Conservation (phyloP, 2,329 filamentous ascomycete genomes). For the Colletotrichum noveboracense region DNA sequence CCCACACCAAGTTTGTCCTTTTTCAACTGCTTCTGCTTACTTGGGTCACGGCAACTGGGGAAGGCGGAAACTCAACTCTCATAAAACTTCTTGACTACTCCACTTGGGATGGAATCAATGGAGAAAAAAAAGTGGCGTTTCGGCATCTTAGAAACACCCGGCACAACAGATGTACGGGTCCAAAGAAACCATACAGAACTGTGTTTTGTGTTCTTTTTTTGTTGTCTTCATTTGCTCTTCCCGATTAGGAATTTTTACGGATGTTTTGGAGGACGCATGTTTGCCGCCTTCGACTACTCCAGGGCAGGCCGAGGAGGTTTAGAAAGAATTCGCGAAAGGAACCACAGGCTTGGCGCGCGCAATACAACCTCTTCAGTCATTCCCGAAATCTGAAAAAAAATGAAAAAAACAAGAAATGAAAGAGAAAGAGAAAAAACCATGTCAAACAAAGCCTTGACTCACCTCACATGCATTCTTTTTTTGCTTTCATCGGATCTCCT, state of each 20-base stretch:
- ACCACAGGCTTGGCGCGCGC: background rate
- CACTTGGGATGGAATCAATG: background rate
- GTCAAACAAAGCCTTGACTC: slow-evolving; percentile 8
- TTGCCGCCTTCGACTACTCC: slow-evolving; percentile 10
- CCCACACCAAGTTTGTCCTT: slow-evolving; percentile 7
- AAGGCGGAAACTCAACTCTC: slow-evolving; percentile 7
- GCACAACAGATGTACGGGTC: background rate
- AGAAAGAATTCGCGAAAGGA: background rate
- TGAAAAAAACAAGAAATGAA: background rate
- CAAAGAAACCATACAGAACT: slow-evolving; percentile 16
- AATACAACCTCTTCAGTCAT: background rate
- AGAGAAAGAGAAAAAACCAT: background rate
- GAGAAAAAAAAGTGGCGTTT: slow-evolving; percentile 10
- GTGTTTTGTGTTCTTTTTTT: slow-evolving; percentile 1
- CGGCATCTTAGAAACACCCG: slow-evolving; percentile 14
- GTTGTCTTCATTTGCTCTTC: background rate
- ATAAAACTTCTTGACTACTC: background rate
- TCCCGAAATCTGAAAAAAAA: background rate
- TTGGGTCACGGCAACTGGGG: slow-evolving; percentile 8
- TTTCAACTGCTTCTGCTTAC: slow-evolving; percentile 6
- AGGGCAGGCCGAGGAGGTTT: slow-evolving; percentile 17
- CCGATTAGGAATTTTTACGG: background rate
- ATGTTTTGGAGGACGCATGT: slow-evolving; percentile 15
- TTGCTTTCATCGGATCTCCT: slow-evolving; percentile 5
- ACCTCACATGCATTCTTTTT: slow-evolving; percentile 31